A percentile compares a stretch with the other conserved stretches of the same genome.
These are phyloP conservation scores for Martensiomyces pterosporus DNA, from an alignment of 192 early-diverging fungal species.

Conservation along the genomic window DNA sequence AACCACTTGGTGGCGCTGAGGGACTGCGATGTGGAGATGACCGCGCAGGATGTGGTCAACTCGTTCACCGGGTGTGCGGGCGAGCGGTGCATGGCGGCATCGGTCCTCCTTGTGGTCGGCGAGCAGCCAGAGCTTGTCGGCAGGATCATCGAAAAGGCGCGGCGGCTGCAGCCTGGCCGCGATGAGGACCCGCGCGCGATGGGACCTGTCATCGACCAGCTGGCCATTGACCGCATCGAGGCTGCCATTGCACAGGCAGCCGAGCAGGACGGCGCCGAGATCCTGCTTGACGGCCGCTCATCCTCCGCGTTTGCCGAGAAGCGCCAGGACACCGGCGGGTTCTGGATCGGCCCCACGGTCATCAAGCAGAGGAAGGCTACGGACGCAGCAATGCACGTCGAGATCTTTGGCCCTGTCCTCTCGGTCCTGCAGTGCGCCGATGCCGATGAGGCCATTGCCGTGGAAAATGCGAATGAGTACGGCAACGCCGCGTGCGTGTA, in stretches of 20 bases:
- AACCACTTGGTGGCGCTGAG: constrained; percentile 78
- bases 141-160: constrained; percentile 57
- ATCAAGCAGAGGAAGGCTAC: constrained; percentile 54
- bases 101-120: constrained; percentile 69
- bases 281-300: constrained; percentile 68
- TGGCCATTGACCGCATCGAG: constrained; percentile 59
- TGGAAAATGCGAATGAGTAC: constrained; percentile 69
- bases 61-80: constrained; percentile 76
- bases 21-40: constrained; percentile 73
- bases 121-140: constrained; percentile 61
- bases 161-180: constrained; percentile 53
- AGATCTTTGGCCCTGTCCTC: constrained; percentile 83
- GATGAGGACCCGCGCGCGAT: constrained; percentile 46
- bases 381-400: constrained; percentile 65
- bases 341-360: constrained; percentile 73
- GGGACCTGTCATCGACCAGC: constrained; percentile 74
- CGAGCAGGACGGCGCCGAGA: constrained; percentile 51
- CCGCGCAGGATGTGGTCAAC: constrained; percentile 71
- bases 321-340: constrained; percentile 48
- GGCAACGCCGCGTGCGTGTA: constrained; percentile 75
- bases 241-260: constrained; percentile 56
- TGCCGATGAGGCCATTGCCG: constrained; percentile 62
- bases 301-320: constrained; percentile 31
- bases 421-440: constrained; percentile 55
- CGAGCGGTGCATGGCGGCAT: constrained; percentile 75